phyloP scores from a whole-genome alignment of 2,329 filamentous ascomycete genomes.

The Xylaria sp. region DNA sequence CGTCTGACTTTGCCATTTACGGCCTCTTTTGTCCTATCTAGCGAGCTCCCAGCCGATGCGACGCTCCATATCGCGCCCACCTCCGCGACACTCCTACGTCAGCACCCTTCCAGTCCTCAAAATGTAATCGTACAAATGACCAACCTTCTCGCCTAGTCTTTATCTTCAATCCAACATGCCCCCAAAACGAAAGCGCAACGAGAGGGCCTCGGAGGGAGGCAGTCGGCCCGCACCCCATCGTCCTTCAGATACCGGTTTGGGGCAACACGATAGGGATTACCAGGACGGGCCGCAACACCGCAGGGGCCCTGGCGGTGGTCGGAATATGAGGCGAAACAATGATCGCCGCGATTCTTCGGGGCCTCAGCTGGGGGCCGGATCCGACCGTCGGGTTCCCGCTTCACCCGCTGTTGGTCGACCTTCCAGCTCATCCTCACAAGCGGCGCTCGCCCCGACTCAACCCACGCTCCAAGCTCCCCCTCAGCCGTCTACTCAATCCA shows the following conservation, averaged over 20 bases:
- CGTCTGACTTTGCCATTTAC: not conserved
- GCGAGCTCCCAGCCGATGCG: constrained; percentile 30
- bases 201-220: constrained; percentile 54
- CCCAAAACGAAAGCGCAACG: constrained; percentile 65
- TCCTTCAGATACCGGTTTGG: constrained; percentile 60
- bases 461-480: constrained; percentile 36
- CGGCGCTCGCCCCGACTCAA: constrained; percentile 35
- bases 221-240: constrained; percentile 67
- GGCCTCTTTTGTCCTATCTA: not conserved
- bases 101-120: constrained; percentile 26
- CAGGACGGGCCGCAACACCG: constrained; percentile 46
- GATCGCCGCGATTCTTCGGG: constrained; percentile 61
- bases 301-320: constrained; percentile 52
- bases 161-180: constrained; percentile 51
- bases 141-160: constrained; percentile 30
- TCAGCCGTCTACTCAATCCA: constrained; percentile 30
- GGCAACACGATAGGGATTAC: constrained; percentile 62
- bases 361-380: constrained; percentile 38
- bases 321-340: constrained; percentile 51
- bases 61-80: constrained; percentile 19
- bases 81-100: constrained; percentile 26
- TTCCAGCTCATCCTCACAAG: constrained; percentile 47
- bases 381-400: constrained; percentile 35
- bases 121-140: constrained; percentile 31
- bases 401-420: constrained; percentile 45